Evolutionary conservation across 345 rosid genomes (phyloP).

Genomic region (Firmiana major): DNA sequence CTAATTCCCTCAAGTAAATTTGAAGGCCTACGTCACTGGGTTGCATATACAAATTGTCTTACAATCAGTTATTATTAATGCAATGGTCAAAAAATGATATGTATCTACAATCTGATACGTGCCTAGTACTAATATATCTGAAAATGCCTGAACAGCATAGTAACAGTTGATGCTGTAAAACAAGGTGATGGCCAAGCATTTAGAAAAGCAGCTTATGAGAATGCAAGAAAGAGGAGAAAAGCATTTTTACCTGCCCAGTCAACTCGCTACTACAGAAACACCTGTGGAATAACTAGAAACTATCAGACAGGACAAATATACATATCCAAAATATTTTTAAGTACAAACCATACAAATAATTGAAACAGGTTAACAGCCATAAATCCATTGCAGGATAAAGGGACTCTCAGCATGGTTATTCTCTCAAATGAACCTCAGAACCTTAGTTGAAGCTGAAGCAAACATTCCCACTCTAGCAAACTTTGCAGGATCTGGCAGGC

Average conservation of each 20-base stretch:
- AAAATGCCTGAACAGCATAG: neutral
- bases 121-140: neutral
- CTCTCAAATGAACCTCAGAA: neutral
- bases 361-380: neutral
- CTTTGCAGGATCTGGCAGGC: neutral
- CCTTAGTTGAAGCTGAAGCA: neutral
- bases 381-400: neutral
- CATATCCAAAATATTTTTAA: neutral
- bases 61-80: neutral
- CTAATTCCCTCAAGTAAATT: neutral
- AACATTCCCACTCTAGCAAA: neutral
- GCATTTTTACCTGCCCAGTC: slow-evolving; percentile 59
- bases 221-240: neutral
- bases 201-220: neutral
- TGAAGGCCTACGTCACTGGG: neutral
- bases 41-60: neutral
- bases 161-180: neutral
- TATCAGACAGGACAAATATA: slow-evolving; percentile 14
- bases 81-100: neutral
- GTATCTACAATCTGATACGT: neutral
- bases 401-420: neutral
- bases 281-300: slow-evolving; percentile 40
- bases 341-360: neutral
- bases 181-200: neutral
- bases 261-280: slow-evolving; percentile 59